These are phyloP conservation scores for Anthracocystis panici-leucophaei DNA, from an alignment of 1,284 basidiomycete genomes.

Conservation along the genomic window DNA sequence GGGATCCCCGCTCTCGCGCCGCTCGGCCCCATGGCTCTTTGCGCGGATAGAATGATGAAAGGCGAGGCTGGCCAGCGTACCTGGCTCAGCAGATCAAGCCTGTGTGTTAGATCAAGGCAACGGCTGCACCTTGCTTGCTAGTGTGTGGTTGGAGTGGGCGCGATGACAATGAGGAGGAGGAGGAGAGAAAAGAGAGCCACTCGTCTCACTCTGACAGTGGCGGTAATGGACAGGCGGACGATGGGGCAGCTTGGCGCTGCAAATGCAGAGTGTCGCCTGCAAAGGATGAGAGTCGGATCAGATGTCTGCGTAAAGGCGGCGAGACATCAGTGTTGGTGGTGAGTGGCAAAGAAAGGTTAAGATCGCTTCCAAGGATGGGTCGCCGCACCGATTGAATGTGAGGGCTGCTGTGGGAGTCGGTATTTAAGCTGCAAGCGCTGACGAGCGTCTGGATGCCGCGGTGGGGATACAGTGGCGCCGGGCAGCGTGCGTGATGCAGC, in stretches of 20 bases:
- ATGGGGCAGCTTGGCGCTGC: background rate
- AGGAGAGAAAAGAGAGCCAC: background rate
- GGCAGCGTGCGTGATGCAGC: background rate
- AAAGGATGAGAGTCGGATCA: slow-evolving; percentile 2
- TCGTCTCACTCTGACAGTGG: background rate
- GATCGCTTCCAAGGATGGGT: background rate
- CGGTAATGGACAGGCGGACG: background rate
- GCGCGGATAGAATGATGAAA: slow-evolving; percentile 34
- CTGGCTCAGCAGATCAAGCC: slow-evolving; percentile 35
- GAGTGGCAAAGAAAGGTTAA: background rate
- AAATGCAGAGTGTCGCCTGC: slow-evolving; percentile 6
- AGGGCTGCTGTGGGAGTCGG: background rate
- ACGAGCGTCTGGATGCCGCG: background rate
- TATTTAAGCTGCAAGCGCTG: background rate
- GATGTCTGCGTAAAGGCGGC: slow-evolving; percentile 1
- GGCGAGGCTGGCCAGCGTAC: slow-evolving; percentile 36
- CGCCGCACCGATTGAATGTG: background rate
- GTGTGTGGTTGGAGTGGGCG: background rate
- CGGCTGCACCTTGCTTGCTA: background rate
- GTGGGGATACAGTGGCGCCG: background rate
- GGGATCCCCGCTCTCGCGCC: slow-evolving; percentile 41
- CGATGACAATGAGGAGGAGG: background rate
- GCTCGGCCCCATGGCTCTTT: slow-evolving; percentile 45
- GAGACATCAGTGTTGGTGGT: slow-evolving; percentile 20
- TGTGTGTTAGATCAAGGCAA: background rate